Base-by-base conservation (phyloP, 169 alveolate genomes). In the Eimeria acervulina region DNA sequence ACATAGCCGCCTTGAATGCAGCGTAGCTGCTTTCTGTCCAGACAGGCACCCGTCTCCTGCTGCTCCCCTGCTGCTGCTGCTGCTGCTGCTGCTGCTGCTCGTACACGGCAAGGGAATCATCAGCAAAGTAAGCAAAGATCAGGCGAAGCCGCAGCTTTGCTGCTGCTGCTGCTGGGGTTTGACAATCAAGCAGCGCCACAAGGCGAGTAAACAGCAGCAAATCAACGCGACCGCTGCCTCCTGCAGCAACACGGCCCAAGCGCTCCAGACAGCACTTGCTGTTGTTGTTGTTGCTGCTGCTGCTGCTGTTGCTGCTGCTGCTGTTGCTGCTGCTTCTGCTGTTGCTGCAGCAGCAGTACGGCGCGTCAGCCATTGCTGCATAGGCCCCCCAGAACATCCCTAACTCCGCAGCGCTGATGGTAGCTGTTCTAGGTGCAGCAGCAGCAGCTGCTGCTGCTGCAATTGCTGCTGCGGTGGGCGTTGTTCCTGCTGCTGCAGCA, bases 21-120 rank as follows among this genome's bases (percentile, higher is more conserved):
- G 21, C 6, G 81, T 38, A 87, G 19, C 94, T 87, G 55, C 28
- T 87, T 47, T 87, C 94, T n/a, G 63, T 61, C 94, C 81, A 63
- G 26, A 87, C 83, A 38, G 95, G 81, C 17, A 52, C 76, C 61
- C 93, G 51, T 38, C 31, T 52, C 80, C 76, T 12, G 63, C 76
- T 26, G 23, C 21, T 36, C 38, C 21, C 31, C 93, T 59, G 59
- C 74, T 83, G 91, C 91, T 83, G 91, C 91, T 51, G 74, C 38
- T 83, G 91, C 81, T 85, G 93, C 80, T 85, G 92, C 74, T 83
- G 76, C 92, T 83, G 92, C 92, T 83, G 93, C 93, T 85, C 72
- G 40, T 81, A 51, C 13, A 81, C 90, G 13, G 17, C 44, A 17
- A 44, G 36, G 10, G 93, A 55, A 59, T 85, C 89, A 38, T 92